These are phyloP conservation scores for Salix koriyanagi DNA, from an alignment of 345 rosid genomes.

Conservation along the genomic window DNA sequence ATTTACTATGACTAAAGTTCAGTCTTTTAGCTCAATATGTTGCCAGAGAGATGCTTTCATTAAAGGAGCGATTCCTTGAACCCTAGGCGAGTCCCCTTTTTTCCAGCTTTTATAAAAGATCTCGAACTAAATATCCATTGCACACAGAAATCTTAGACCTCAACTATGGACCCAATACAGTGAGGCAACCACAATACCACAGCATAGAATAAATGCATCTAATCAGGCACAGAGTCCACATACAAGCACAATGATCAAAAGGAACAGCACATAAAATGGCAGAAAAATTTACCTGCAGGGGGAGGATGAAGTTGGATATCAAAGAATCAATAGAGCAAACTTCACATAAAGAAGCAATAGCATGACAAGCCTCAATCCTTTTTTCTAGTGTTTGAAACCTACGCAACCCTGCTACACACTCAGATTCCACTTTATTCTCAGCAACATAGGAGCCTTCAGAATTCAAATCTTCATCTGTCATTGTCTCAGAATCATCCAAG, in stretches of 20 bases:
- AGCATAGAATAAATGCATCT: not conserved
- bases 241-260: not conserved
- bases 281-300: conserved; percentile 63
- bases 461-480: conserved; percentile 21
- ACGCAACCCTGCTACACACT: conserved; percentile 47
- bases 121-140: not conserved
- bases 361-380: conserved; percentile 86
- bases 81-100: not conserved
- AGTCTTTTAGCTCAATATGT: not conserved
- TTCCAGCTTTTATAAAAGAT: not conserved
- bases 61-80: too few relatives aligned
- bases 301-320: conserved; percentile 92
- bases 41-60: too few relatives aligned
- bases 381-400: conserved; percentile 52
- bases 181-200: not conserved
- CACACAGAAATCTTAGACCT: not conserved
- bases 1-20: not conserved
- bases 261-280: not conserved
- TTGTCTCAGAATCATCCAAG: conserved; percentile 20
- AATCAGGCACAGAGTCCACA: not conserved
- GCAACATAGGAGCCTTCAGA: conserved; percentile 11
- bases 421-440: conserved; percentile 42
- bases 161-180: not conserved
- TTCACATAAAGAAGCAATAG: conserved; percentile 88
- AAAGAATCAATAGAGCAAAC: conserved; percentile 84